Conservation (phyloP, 306 rosid genomes). For the Lathyrus oleraceus region DNA sequence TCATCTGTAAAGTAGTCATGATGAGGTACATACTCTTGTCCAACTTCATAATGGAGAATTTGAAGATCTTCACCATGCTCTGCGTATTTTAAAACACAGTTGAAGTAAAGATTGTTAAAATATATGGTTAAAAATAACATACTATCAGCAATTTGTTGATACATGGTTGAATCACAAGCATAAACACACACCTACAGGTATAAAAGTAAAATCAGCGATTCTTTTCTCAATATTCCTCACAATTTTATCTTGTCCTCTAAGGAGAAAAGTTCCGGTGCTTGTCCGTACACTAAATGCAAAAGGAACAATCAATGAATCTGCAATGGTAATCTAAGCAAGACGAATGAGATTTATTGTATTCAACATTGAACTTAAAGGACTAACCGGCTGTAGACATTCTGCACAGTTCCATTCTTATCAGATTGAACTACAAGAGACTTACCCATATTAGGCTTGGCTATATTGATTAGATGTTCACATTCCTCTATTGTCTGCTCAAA, state of each 20-base stretch:
- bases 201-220: conserved; percentile 79
- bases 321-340: background rate
- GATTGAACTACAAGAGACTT: conserved; percentile 70
- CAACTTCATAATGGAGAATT: conserved; percentile 93
- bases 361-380: conserved; percentile 24
- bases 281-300: conserved; percentile 66
- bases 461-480: conserved; percentile 75
- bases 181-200: conserved; percentile 90
- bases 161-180: background rate
- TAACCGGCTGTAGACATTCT: conserved; percentile 84
- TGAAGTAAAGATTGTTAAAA: background rate
- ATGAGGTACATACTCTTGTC: conserved; percentile 90
- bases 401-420: conserved; percentile 52
- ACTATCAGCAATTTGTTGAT: background rate
- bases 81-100: conserved; percentile 35
- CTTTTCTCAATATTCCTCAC: conserved; percentile 75
- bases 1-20: conserved; percentile 74
- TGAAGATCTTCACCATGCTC: conserved; percentile 97
- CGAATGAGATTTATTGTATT: conserved; percentile 26
- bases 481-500: conserved; percentile 73
- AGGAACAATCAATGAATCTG: conserved; percentile 5
- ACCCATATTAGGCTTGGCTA: conserved; percentile 68
- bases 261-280: conserved; percentile 82
- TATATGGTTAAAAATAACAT: too few species aligned
- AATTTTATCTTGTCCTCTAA: conserved; percentile 73